Evolutionary conservation across 495 filamentous ascomycete species (phyloP), one percentile per base, ranked within the genome.

Genomic region (Glarea lozoyensis): DNA sequence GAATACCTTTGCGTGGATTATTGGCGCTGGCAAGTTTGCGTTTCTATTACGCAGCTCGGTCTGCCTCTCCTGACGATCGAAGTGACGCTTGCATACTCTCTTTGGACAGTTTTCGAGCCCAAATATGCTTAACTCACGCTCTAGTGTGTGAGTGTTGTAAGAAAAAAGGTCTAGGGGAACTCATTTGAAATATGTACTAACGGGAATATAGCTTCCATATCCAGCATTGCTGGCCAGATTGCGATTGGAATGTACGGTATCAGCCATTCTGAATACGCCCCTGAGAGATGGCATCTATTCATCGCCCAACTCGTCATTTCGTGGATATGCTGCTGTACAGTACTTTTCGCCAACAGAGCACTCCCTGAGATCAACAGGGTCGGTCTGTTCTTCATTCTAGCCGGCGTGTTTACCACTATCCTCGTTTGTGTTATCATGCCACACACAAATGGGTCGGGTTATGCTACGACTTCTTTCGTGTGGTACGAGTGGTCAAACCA

Each of bases 1-100:
- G 66, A 93, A 93, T 55, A 82, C 79, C 54, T 73, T 86, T 42
- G 87, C 79, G n/a, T 88, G 85, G 85, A 57, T 83, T 48, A 73
- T 83, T 62, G 53, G 72, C 40, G 61, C 76, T 1, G n/a, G n/a
- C n/a, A n/a, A n/a, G n/a, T n/a, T n/a, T n/a, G n/a, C n/a, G n/a
- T n/a, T n/a, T n/a, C n/a, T n/a, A n/a, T n/a, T n/a, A n/a, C n/a
- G n/a, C n/a, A n/a, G n/a, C n/a, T n/a, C n/a, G n/a, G n/a, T n/a
- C n/a, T n/a, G n/a, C n/a, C n/a, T n/a, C n/a, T n/a, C n/a, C n/a
- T n/a, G n/a, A n/a, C n/a, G n/a, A n/a, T n/a, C n/a, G n/a, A n/a
- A n/a, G n/a, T n/a, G n/a, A n/a, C n/a, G n/a, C n/a, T n/a, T n/a
- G n/a, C n/a, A n/a, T n/a, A n/a, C n/a, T n/a, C n/a, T n/a, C n/a